Percentiles rank a stretch among this genome's conserved stretches.
phyloP scores from a whole-genome alignment of 2,329 filamentous ascomycete genomes.

The Bertia moriformis region DNA sequence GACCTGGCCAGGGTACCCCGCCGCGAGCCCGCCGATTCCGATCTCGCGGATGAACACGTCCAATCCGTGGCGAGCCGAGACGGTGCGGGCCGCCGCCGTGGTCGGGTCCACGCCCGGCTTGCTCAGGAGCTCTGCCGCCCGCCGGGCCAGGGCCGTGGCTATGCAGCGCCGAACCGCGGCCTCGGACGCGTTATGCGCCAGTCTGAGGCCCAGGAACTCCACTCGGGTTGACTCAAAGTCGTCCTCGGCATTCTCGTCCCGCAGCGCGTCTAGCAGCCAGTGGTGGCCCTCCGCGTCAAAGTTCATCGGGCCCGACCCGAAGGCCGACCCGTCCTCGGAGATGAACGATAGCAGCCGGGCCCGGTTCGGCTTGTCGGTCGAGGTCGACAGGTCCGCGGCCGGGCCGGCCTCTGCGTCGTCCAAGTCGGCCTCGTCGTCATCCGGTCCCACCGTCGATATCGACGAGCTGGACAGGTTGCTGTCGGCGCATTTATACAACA shows the following conservation, averaged over 20 bases:
- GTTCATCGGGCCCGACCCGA: no score
- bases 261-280: constrained; percentile 74
- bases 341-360: not conserved
- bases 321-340: not conserved
- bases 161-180: constrained; percentile 80
- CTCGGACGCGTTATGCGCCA: constrained; percentile 81
- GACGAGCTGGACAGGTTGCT: constrained; percentile 37
- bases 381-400: constrained; percentile 24
- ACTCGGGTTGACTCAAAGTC: constrained; percentile 66
- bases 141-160: constrained; percentile 70
- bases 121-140: constrained; percentile 54
- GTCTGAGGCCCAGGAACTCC: constrained; percentile 84
- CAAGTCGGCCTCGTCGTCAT: constrained; percentile 36
- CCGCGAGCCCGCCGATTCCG: constrained; percentile 26
- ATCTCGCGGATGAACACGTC: not conserved
- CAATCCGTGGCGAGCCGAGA: constrained; percentile 35
- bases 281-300: constrained; percentile 81
- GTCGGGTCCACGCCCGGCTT: constrained; percentile 40
- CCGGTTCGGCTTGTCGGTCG: constrained; percentile 22
- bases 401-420: no score
- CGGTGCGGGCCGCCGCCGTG: constrained; percentile 48
- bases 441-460: constrained; percentile 44
- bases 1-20: constrained; percentile 66
- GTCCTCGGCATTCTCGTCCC: constrained; percentile 48
- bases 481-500: constrained; percentile 33